Base-by-base conservation (phyloP, 2,329 filamentous ascomycete genomes). In the Neonectria sp. region DNA sequence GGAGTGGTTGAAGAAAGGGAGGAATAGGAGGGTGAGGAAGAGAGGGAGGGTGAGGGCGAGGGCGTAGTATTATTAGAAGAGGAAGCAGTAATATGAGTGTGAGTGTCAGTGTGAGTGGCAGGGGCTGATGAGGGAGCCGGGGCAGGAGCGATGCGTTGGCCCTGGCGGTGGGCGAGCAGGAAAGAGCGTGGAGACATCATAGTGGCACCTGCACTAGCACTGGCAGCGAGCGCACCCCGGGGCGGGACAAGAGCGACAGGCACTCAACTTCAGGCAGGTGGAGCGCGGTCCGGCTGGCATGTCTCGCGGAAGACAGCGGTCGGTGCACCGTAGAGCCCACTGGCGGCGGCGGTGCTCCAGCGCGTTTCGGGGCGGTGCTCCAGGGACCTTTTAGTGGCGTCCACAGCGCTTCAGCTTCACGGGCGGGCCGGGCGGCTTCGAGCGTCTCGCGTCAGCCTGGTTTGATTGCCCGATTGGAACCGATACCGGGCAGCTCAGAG, bases 161-260 rank as follows among this genome's bases (percentile, higher is more conserved):
- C 56, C 67, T 74, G 68, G 56, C 72, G 73, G 61, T 75, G 69
- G 67, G 71, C 71, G 55, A 76, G 74, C 60, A 74, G 65, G 70
- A 75, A 73, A 64, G 74, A 76, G 67, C 74, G 74, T 75, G 74
- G 74, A 67, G 74, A 75, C 73, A 76, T 70, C 74, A 76, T 76
- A 31, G 64, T 72, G 73, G 70, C 68, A 68, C 71, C 63, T 69
- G 67, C 70, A 64, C 64, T 68, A 66, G 67, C 67, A 55, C 66
- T 45, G n/a, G 40, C n/a, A 45, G 40, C n/a, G 40, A 68, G 56
- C 64, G 59, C 68, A 60, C 68, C 48, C 69, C 52, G 63, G 65
- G 70, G 71, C 65, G 66, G 63, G 70, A 60, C 63, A 70, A 71
- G 70, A 65, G 68, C 66, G 65, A 68, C 69, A 73, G 64, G 56